phyloP scores from a whole-genome alignment of 257 asterid species.

The Solanum pennellii region DNA sequence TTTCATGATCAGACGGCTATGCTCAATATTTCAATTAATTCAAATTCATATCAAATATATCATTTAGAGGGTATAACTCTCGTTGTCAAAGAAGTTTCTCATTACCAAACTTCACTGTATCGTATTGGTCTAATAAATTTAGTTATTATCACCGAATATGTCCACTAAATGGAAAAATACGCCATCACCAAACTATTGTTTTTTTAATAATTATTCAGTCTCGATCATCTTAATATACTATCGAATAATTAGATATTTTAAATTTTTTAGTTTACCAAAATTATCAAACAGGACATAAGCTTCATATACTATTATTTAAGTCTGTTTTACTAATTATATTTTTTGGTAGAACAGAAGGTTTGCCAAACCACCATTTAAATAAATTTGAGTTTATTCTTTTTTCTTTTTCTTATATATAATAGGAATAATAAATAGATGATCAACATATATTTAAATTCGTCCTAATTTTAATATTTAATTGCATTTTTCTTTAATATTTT shows the following conservation, averaged over 20 bases:
- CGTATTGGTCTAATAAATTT: background rate
- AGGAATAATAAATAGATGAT: background rate
- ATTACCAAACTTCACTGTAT: background rate
- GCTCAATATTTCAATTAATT: background rate
- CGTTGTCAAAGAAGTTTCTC: background rate
- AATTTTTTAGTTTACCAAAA: background rate
- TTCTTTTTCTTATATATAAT: too few species aligned
- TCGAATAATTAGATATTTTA: background rate
- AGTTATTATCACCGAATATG: background rate
- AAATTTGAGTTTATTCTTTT: background rate
- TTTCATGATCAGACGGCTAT: too few species aligned
- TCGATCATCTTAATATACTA: too few species aligned
- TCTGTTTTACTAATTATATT: background rate
- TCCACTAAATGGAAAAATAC: background rate
- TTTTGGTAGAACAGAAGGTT: background rate
- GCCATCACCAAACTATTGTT: too few species aligned
- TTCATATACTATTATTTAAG: background rate
- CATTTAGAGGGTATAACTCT: background rate
- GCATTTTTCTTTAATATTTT: background rate
- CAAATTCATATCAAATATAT: background rate
- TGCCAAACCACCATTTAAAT: background rate
- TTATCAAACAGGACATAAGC: background rate
- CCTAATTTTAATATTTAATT: background rate
- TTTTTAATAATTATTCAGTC: too few species aligned
- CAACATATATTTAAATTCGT: background rate